Conservation (phyloP, 306 rosid genomes). For the Pachyrhizus erosus region DNA sequence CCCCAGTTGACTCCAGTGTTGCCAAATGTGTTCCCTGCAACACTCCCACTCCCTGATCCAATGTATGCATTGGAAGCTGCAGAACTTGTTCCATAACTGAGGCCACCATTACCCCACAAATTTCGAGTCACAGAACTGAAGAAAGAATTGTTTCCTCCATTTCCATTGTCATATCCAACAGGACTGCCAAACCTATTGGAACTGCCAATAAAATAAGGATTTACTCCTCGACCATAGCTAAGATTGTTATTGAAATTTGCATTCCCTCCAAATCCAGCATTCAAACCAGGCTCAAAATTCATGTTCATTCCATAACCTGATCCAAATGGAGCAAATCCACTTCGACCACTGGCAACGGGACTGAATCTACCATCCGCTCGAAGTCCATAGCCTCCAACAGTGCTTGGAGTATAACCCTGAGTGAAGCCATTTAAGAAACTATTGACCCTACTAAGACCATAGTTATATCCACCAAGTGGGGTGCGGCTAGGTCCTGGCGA, state of each 20-base stretch:
- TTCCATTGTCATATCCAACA: slow-evolving; percentile 71
- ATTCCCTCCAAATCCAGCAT: slow-evolving; percentile 81
- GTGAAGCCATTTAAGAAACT: slow-evolving; percentile 84
- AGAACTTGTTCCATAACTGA: slow-evolving; percentile 73
- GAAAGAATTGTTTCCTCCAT: slow-evolving; percentile 80
- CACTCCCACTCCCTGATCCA: slow-evolving; percentile 79
- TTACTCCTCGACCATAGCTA: slow-evolving; percentile 82
- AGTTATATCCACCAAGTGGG: slow-evolving; percentile 77
- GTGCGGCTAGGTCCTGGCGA: slow-evolving; percentile 93
- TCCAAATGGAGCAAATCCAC: slow-evolving; percentile 79
- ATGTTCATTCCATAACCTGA: slow-evolving; percentile 87
- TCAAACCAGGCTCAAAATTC: slow-evolving; percentile 84
- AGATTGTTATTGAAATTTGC: slow-evolving; percentile 70
- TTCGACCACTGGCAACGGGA: slow-evolving; percentile 84
- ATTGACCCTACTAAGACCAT: slow-evolving; percentile 80
- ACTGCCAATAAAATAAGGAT: slow-evolving; percentile 75
- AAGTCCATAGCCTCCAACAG: slow-evolving; percentile 85
- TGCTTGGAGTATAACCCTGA: slow-evolving; percentile 79
- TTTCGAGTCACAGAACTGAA: slow-evolving; percentile 80
- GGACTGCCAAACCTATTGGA: slow-evolving; percentile 75
- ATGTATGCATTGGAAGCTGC: slow-evolving; percentile 68
- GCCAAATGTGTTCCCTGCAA: slow-evolving; percentile 72
- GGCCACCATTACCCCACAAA: slow-evolving; percentile 90
- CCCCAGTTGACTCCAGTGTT: slow-evolving; percentile 87
- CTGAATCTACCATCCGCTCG: slow-evolving; percentile 83